Percentiles rank a stretch among this genome's conserved stretches.
Conservation (phyloP, 371 early-diverging fungal species). For the Circinella umbellata region DNA sequence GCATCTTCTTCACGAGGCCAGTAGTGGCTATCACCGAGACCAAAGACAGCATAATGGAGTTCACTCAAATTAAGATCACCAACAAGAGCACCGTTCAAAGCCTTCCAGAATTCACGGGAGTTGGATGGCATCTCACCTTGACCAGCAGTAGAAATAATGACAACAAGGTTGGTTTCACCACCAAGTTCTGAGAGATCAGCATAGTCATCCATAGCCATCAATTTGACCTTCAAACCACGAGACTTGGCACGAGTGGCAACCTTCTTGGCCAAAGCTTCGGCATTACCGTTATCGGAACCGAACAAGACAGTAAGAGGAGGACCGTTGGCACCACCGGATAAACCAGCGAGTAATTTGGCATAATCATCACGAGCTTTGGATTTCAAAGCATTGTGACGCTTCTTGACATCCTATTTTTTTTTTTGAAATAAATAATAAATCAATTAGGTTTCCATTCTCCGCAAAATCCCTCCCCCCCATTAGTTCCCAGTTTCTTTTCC, state of each 20-base stretch:
- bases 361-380: conserved; percentile 66
- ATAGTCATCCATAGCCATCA: conserved; percentile 83
- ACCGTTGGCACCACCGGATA: conserved; percentile 70
- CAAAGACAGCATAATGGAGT: conserved; percentile 81
- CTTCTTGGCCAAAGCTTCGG: conserved; percentile 83
- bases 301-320: conserved; percentile 85
- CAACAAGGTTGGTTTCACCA: conserved; percentile 75
- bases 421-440: background rate
- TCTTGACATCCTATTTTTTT: conserved; percentile 47
- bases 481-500: too few species aligned
- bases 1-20: conserved; percentile 93
- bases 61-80: conserved; percentile 73
- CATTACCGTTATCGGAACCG: conserved; percentile 93
- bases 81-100: conserved; percentile 52
- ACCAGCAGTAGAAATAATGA: conserved; percentile 88
- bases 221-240: conserved; percentile 75
- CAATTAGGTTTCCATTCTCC: too few species aligned
- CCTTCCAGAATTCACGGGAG: conserved; percentile 86
- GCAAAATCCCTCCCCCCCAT: too few species aligned
- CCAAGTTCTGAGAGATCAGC: conserved; percentile 76
- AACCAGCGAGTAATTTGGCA: conserved; percentile 65
- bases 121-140: conserved; percentile 96
- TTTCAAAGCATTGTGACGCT: conserved; percentile 57
- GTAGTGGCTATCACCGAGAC: conserved; percentile 93
- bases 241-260: conserved; percentile 80